Base-by-base conservation (phyloP, 495 filamentous ascomycete genomes). In the Neurospora pannonica region DNA sequence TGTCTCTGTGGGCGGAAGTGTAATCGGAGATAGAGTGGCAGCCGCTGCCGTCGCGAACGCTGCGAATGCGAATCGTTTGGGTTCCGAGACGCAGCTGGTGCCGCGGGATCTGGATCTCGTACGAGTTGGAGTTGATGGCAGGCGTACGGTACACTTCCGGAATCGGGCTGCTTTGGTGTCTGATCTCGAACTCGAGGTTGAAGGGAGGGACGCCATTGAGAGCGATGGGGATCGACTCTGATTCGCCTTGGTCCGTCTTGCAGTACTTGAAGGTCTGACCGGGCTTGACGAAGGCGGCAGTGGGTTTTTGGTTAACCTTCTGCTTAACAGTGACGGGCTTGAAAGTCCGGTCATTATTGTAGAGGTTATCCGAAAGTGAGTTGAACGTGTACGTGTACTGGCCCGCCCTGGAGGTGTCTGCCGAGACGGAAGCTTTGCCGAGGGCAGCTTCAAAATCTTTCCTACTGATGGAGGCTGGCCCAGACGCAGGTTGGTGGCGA, bases 201-300 rank as follows among this genome's bases (percentile, higher is more conserved):
- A 99, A 99, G 0, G 96, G 96, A 5, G 96, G 89, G n/a, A 89
- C 83, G 36, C 96, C 96, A 54, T 90, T 90, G 21, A 99, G 85
- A 0, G 87, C 90, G 60, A 99, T 90, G 0, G 96, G 94, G 72
- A 99, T 94, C 11, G 90, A 87, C 79, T 98, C 94, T 71, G 94
- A 92, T 48, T 90, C 90, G 60, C 86, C 87, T n/a, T 90, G 86
- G 73, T 97, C 94, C 43, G 92, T 90, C 76, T 94, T 91, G 84
- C 96, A 99, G 82, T 94, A 97, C 74, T 93, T 96, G 84, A 97
- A 97, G 5, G 94, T 94, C 80, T 94, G 95, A n/a, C 94, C 95
- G 3, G 94, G 93, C 74, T 93, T 92, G 71, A 87, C 87, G 77
- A 99, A 98, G 15, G 85, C 84, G 28, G 93, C 95, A 11, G 89